A percentile compares a stretch with the other conserved stretches of the same genome.
Conservation (phyloP, 2,329 filamentous ascomycete genomes). For the Alternaria ethzedia region DNA sequence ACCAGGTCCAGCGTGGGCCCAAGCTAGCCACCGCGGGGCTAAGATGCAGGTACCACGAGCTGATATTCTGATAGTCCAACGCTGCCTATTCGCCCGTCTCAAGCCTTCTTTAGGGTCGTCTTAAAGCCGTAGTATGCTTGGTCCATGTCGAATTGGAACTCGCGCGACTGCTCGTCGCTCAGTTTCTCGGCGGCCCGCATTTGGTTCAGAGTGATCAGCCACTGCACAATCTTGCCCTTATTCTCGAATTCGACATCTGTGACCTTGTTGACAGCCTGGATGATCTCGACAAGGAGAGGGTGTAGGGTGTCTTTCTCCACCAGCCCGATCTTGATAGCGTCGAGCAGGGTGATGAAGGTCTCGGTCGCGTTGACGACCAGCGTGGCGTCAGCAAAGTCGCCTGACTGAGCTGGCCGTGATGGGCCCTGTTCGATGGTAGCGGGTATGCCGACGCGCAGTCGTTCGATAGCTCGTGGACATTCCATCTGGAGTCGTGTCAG, state of each 20-base stretch:
- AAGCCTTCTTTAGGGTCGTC: constrained; percentile 65
- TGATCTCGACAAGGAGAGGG: constrained; percentile 90
- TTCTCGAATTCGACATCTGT: constrained; percentile 94
- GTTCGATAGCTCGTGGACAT: constrained; percentile 90
- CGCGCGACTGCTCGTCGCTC: constrained; percentile 82
- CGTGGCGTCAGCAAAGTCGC: constrained; percentile 58
- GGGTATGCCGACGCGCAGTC: constrained; percentile 89
- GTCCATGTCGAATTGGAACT: constrained; percentile 92
- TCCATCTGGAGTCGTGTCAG: constrained; percentile 70
- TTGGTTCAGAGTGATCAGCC: constrained; percentile 95
- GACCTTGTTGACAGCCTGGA: constrained; percentile 96
- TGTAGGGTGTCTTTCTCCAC: constrained; percentile 97
- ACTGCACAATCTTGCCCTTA: constrained; percentile 96
- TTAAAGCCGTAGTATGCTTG: constrained; percentile 95
- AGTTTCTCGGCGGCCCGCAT: constrained; percentile 96
- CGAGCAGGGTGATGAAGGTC: constrained; percentile 97
- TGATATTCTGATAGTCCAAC: background rate
- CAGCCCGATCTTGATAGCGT: constrained; percentile 90
- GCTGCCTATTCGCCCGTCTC: constrained; percentile 6
- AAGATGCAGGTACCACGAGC: background rate
- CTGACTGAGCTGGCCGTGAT: constrained; percentile 48
- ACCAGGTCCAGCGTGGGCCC: constrained; percentile 20
- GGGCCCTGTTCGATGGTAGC: constrained; percentile 73
- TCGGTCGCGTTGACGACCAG: constrained; percentile 91
- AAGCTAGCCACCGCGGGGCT: constrained; percentile 18